These are phyloP conservation scores for Neltuma alba DNA, from an alignment of 306 rosid genomes.

Conservation along the genomic window DNA sequence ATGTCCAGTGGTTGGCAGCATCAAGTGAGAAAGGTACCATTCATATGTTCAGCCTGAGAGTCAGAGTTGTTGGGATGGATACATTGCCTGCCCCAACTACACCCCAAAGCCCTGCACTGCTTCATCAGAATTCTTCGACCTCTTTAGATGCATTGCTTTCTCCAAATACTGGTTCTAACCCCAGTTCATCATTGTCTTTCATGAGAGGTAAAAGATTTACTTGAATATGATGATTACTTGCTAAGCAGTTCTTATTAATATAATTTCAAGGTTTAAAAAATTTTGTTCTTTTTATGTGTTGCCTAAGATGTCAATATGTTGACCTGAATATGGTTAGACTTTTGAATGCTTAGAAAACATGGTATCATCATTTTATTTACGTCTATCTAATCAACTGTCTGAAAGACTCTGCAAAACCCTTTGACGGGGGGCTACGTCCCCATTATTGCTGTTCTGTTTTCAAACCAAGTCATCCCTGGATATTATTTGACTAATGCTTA, in stretches of 20 bases:
- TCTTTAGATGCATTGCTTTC: slow-evolving; percentile 79
- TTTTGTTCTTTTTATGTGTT: slow-evolving; percentile 7
- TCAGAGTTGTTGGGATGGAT: slow-evolving; percentile 76
- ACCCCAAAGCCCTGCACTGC: slow-evolving; percentile 55
- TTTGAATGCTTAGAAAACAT: neutral
- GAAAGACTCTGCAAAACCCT: neutral
- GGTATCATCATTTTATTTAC: slow-evolving; percentile 26
- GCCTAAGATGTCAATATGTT: neutral
- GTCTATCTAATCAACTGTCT: slow-evolving; percentile 4
- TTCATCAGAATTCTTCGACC: slow-evolving; percentile 77
- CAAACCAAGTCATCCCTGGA: slow-evolving; percentile 12
- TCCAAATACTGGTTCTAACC: slow-evolving; percentile 74
- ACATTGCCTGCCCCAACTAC: slow-evolving; percentile 44
- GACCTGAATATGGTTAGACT: slow-evolving; percentile 12
- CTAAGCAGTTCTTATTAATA: slow-evolving; percentile 20
- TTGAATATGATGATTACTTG: slow-evolving; percentile 9
- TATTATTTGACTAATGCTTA: slow-evolving; percentile 9
- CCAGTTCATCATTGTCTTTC: slow-evolving; percentile 86
- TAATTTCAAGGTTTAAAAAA: slow-evolving; percentile 25
- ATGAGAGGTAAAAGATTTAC: slow-evolving; percentile 73
- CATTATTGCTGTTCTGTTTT: neutral
- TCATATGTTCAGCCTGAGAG: slow-evolving; percentile 86
- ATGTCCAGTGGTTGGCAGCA: slow-evolving; percentile 93
- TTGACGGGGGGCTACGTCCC: neutral
- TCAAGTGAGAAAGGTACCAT: slow-evolving; percentile 97